Conservation (phyloP, 169 alveolate genomes). For the Eimeria necatrix region DNA sequence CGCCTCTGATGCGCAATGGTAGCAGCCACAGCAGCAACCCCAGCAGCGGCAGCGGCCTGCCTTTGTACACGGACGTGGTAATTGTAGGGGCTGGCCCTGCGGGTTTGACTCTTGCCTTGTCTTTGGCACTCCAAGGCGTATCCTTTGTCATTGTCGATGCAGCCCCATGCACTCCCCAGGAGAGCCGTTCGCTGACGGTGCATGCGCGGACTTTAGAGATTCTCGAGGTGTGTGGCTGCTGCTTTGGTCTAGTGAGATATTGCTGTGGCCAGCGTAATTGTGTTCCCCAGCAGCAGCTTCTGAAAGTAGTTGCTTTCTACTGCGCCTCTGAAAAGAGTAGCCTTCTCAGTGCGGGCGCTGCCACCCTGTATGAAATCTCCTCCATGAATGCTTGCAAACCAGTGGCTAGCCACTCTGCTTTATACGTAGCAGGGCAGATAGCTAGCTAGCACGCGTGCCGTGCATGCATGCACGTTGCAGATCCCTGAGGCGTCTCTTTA, state of each 20-base stretch:
- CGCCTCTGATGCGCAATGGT: constrained; percentile 4
- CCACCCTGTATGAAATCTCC: too few species aligned
- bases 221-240: constrained; percentile 30
- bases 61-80: constrained; percentile 56
- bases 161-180: not conserved
- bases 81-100: constrained; percentile 80
- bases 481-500: not conserved
- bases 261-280: not conserved
- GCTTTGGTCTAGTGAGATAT: not conserved
- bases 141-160: constrained; percentile 65
- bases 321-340: too few species aligned
- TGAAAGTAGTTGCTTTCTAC: too few species aligned
- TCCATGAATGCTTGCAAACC: too few species aligned
- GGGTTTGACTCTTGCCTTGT: constrained; percentile 76
- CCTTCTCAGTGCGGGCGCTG: too few species aligned
- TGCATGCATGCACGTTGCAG: too few species aligned
- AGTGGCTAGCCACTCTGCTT: too few species aligned
- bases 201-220: constrained; percentile 77
- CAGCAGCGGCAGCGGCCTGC: constrained; percentile 33
- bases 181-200: constrained; percentile 62
- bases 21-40: not conserved
- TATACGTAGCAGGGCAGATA: too few species aligned
- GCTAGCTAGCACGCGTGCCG: too few species aligned
- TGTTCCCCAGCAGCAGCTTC: too few species aligned
- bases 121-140: constrained; percentile 17